A percentile compares a stretch with the other conserved stretches of the same genome.
Conservation (phyloP, 495 filamentous ascomycete species). For the Aspergillus sclerotiicarbonarius region DNA sequence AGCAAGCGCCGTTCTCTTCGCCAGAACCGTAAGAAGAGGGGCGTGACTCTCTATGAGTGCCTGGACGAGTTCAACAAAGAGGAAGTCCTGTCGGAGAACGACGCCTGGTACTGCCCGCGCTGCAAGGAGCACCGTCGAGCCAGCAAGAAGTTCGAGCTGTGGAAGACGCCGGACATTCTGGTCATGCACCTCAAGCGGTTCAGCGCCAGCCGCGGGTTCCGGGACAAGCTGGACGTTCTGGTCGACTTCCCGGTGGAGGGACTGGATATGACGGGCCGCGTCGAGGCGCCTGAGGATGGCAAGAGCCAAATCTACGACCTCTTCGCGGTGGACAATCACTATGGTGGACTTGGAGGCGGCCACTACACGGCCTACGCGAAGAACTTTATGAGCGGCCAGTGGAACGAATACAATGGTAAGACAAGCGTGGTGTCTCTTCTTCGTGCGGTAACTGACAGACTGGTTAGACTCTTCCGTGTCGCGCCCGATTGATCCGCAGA, state of each 20-base stretch:
- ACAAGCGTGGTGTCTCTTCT: slow-evolving; percentile 7
- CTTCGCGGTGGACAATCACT: slow-evolving; percentile 93
- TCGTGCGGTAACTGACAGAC: slow-evolving; percentile 9
- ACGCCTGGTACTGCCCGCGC: slow-evolving; percentile 93
- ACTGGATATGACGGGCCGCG: slow-evolving; percentile 73
- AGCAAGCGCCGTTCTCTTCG: slow-evolving; percentile 58
- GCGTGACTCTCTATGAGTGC: slow-evolving; percentile 85
- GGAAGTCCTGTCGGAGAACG: slow-evolving; percentile 87
- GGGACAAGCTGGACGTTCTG: slow-evolving; percentile 87
- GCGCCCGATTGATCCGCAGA: slow-evolving; percentile 48
- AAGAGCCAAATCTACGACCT: slow-evolving; percentile 86
- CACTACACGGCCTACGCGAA: slow-evolving; percentile 94
- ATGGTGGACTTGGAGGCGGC: slow-evolving; percentile 84
- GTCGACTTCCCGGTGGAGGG: slow-evolving; percentile 90
- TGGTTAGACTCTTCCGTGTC: slow-evolving; percentile 67
- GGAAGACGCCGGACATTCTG: slow-evolving; percentile 92
- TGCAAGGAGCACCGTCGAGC: slow-evolving; percentile 92
- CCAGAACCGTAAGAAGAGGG: slow-evolving; percentile 60
- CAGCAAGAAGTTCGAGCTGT: slow-evolving; percentile 93
- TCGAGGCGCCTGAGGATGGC: slow-evolving; percentile 73
- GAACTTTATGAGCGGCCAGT: slow-evolving; percentile 78
- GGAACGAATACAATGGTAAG: slow-evolving; percentile 94
- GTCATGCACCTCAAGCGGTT: slow-evolving; percentile 96
- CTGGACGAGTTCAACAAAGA: slow-evolving; percentile 88
- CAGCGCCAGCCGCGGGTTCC: slow-evolving; percentile 65